Conservation (phyloP, 1,284 basidiomycete genomes). For the Trichosporon ovoides region DNA sequence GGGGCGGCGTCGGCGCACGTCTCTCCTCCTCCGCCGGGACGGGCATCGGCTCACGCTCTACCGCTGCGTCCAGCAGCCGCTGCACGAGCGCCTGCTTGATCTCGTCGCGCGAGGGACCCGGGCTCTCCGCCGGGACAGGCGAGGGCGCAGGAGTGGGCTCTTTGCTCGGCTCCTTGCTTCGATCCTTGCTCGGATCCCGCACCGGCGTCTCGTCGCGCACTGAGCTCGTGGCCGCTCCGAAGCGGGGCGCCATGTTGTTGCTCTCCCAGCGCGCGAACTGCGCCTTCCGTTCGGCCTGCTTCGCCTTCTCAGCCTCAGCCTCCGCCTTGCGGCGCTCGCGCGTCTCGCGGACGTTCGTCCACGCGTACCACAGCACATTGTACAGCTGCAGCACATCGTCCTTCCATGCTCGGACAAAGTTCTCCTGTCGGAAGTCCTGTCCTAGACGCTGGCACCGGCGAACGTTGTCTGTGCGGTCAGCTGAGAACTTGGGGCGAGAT, state of each 20-base stretch:
- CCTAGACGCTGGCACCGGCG: constrained; percentile 75
- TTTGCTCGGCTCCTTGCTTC: not conserved
- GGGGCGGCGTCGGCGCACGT: constrained; percentile 1
- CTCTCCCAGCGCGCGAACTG: constrained; percentile 21
- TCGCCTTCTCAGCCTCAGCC: constrained; percentile 19
- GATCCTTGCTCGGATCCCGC: no score
- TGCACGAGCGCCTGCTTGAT: constrained; percentile 4
- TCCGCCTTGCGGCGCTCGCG: constrained; percentile 24
- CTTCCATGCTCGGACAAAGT: constrained; percentile 81
- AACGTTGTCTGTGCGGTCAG: constrained; percentile 62
- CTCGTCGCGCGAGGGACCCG: not conserved
- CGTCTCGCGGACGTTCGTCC: constrained; percentile 37
- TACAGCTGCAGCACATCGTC: constrained; percentile 87
- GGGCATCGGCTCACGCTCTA: constrained; percentile 12
- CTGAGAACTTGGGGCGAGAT: not conserved
- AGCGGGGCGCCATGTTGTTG: constrained; percentile 9
- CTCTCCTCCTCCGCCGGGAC: not conserved
- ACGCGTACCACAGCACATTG: constrained; percentile 74
- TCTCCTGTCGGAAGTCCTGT: constrained; percentile 81
- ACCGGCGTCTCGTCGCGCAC: constrained; percentile 17
- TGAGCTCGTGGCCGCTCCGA: constrained; percentile 11
- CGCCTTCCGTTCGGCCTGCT: constrained; percentile 16
- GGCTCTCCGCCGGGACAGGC: not conserved
- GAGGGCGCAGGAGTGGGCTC: not conserved
- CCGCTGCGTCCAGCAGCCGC: constrained; percentile 14